phyloP scores from a whole-genome alignment of 352 stramenopile species.

The Pythium brassicae region DNA sequence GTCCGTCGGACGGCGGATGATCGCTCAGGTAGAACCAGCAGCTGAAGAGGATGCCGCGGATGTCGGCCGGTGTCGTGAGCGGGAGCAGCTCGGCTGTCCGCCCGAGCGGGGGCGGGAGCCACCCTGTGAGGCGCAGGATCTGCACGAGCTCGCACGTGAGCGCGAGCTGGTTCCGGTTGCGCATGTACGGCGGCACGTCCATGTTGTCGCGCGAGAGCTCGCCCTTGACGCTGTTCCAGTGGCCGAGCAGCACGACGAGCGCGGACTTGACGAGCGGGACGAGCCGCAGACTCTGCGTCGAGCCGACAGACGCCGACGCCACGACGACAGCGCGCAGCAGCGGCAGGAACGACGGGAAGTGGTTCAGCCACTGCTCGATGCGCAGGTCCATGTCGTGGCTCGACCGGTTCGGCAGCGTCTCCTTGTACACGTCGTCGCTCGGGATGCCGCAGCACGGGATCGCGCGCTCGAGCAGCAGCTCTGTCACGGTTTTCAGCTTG shows the following conservation, averaged over 20 bases:
- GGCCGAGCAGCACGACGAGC: conserved; percentile 65
- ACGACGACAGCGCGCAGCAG: conserved; percentile 43
- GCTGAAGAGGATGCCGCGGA: conserved; percentile 74
- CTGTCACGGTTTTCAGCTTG: conserved; percentile 47
- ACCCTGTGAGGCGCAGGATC: conserved; percentile 50
- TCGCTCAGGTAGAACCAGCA: conserved; percentile 84
- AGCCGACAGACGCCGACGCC: conserved; percentile 29
- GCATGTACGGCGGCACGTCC: conserved; percentile 79
- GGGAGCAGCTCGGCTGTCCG: conserved; percentile 59
- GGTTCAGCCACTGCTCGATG: conserved; percentile 81
- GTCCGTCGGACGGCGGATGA: conserved; percentile 43
- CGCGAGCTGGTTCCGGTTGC: conserved; percentile 63
- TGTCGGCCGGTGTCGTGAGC: conserved; percentile 59
- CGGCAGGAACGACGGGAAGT: conserved; percentile 70
- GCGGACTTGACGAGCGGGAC: conserved; percentile 74
- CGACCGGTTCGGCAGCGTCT: conserved; percentile 74
- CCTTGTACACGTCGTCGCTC: conserved; percentile 80
- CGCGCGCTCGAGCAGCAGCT: conserved; percentile 69
- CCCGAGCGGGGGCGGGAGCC: conserved; percentile 52
- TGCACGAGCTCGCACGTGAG: conserved; percentile 63
- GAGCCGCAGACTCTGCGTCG: conserved; percentile 44
- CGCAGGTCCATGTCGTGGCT: conserved; percentile 78
- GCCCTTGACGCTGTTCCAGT: conserved; percentile 84
- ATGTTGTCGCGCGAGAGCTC: conserved; percentile 58
- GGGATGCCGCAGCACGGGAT: conserved; percentile 75